Conservation (phyloP, 345 rosid species). For the Ceriops zippeliana region DNA sequence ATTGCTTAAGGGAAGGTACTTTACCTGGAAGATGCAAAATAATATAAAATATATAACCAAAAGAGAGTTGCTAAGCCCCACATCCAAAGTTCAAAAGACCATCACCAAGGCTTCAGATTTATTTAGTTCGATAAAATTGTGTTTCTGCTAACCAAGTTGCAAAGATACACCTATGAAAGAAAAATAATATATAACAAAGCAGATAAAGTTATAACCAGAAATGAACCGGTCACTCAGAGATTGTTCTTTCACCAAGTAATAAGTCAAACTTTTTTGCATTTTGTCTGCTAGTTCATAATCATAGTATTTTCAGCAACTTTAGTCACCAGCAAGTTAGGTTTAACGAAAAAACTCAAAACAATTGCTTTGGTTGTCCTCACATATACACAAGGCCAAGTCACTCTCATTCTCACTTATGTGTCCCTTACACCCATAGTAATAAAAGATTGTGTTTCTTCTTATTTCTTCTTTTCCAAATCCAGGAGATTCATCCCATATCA, state of each 20-base stretch:
- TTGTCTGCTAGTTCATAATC: background rate
- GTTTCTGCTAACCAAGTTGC: background rate
- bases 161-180: background rate
- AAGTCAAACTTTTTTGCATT: background rate
- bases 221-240: too few relatives aligned
- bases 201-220: too few relatives aligned
- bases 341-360: too few relatives aligned
- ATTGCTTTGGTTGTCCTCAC: too few relatives aligned
- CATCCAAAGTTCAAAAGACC: background rate
- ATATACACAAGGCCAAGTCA: too few relatives aligned
- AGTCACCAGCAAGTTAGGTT: too few relatives aligned
- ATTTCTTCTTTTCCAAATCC: background rate
- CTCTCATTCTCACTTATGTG: too few relatives aligned
- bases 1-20: background rate
- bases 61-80: background rate
- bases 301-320: background rate
- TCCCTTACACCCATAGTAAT: too few relatives aligned
- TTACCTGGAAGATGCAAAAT: background rate
- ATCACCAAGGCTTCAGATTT: constrained; percentile 3
- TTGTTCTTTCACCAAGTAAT: background rate
- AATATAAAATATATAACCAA: constrained; percentile 4
- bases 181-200: background rate
- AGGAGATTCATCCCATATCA: background rate
- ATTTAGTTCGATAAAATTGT: background rate
- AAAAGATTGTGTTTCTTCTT: too few relatives aligned